Base-by-base conservation (phyloP, 441 rosid genomes). In the Raphanus hybrid region DNA sequence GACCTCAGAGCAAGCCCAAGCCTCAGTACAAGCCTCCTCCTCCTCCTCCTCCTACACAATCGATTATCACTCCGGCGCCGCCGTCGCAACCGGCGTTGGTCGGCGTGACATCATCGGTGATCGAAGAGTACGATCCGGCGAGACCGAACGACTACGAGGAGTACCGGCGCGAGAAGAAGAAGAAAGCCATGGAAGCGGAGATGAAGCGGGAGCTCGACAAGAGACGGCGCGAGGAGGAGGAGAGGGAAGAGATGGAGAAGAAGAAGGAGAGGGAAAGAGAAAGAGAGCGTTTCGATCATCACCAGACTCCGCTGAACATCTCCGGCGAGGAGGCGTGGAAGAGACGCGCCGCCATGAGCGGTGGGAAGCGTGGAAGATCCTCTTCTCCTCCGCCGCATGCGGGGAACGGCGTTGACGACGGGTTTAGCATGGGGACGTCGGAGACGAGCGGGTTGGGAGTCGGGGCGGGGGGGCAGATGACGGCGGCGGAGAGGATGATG, bases 401-500 rank as follows among this genome's bases (percentile, higher is more conserved):
- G 0, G 84, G 80, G 43, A 84, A 60, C 39, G 1, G 8, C 74
- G 82, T 23, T 0, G 87, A 82, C 43, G 11, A 3, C 0, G 90
- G 96, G 8, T 96, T 96, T 81, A 80, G 55, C 1, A 88, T 96
- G n/a, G 93, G 93, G 10, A 96, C 88, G 78, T 92, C 99, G 27
- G 99, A 93, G 82, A 92, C 90, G 6, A 84, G 80, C 39, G 99
- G 99, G 1, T 79, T 96, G 74, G 99, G 99, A 27, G 86, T 96
- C 20, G 99, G 99, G 32, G 97, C 97, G 0, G 99, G 99, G 15
- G 99, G 99, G 34, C 97, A 96, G 75, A 96, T 96, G 99, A 96
- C 99, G 8, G 98, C 99, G 0, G 98, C 98, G 0, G 97, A 96
- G 84, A 90, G 94, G 85, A 96, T 96, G 98, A 93, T 96, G 99